Evolutionary conservation across 164 flowering plant species (phyloP).

Genomic region (Houttuynia cordata): DNA sequence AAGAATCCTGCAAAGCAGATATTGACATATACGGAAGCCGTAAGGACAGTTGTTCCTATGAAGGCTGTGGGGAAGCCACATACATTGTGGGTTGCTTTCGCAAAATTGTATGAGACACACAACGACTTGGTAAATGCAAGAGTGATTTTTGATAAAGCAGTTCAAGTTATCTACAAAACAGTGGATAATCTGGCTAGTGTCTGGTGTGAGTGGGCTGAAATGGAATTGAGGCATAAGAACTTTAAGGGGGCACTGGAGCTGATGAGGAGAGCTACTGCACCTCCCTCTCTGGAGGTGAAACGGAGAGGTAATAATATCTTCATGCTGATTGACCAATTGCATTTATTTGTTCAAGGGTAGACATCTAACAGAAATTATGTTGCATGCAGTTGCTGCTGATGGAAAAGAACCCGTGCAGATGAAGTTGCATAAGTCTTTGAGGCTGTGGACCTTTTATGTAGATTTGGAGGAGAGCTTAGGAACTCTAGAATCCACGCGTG

Average conservation of each 20-base stretch:
- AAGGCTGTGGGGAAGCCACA: conserved; percentile 97
- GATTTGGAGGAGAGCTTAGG: conserved; percentile 93
- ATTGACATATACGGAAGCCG: conserved; percentile 85
- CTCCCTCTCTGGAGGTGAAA: conserved; percentile 90
- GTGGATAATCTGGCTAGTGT: conserved; percentile 86
- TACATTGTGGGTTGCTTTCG: conserved; percentile 91
- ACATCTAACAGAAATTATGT: background rate
- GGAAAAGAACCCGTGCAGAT: conserved; percentile 93
- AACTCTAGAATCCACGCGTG: conserved; percentile 70
- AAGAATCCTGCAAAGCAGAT: conserved; percentile 77
- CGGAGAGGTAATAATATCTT: conserved; percentile 55
- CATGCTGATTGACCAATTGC: background rate
- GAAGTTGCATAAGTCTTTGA: conserved; percentile 73
- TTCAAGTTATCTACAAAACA: conserved; percentile 75
- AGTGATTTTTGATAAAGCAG: conserved; percentile 91
- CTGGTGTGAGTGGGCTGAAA: conserved; percentile 98
- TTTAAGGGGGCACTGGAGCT: conserved; percentile 73
- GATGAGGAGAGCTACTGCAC: conserved; percentile 90
- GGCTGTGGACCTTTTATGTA: conserved; percentile 79
- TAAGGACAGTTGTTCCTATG: conserved; percentile 91
- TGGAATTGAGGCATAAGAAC: conserved; percentile 75
- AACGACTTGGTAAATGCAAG: conserved; percentile 77
- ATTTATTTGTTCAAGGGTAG: background rate
- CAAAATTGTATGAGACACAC: conserved; percentile 71
- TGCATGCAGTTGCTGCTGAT: conserved; percentile 79